Base-by-base conservation (phyloP, 129 eudicot species). In the Artemisia argyi region DNA sequence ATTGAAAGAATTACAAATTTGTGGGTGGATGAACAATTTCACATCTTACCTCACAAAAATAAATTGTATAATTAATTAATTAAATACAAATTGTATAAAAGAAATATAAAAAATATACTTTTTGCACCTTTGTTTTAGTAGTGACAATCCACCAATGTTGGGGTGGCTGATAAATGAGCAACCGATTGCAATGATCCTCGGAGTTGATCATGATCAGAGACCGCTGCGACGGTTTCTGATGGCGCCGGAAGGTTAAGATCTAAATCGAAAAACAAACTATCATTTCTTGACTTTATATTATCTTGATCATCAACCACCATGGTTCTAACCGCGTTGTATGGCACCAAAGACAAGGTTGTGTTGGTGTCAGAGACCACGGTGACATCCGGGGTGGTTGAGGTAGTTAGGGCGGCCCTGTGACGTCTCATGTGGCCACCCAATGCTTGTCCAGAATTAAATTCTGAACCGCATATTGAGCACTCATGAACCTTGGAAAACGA, bases 371-470 rank as follows among this genome's bases (percentile, higher is more conserved):
- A 71, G 10, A 71, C 71, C 28, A 72, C 54, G 11, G 68, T 57
- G 42, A 69, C n/a, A 39, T 39, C 11, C 46, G 46, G 46, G 46
- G 16, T 24, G 19, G 78, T 28, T 9, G 72, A 58, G 49, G 68
- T 49, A 46, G 59, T 50, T 56, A 39, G 53, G 32, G 16, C 32
- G 72, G 76, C 94, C 16, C 99, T 77, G 64, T 95, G 99, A 1
- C 95, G 85, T 73, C 99, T 91, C 99, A 95, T 95, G 78, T 95
- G 99, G 15, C 99, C 99, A 1, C 99, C 99, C 70, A 95, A 75
- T 1, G 99, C 99, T 67, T 91, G 99, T 0, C 99, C 99, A 11
- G 99, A 95, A 1, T 87, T 77, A 65, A 95, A 95, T 64, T 95
- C 97, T 15, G 96, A 81, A 4, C 99, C 99, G 51, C 99, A 95